Evolutionary conservation across 2,329 filamentous ascomycete genomes (phyloP), one percentile per base, ranked within the genome.

Genomic region (Coniochaeta pulveracea): DNA sequence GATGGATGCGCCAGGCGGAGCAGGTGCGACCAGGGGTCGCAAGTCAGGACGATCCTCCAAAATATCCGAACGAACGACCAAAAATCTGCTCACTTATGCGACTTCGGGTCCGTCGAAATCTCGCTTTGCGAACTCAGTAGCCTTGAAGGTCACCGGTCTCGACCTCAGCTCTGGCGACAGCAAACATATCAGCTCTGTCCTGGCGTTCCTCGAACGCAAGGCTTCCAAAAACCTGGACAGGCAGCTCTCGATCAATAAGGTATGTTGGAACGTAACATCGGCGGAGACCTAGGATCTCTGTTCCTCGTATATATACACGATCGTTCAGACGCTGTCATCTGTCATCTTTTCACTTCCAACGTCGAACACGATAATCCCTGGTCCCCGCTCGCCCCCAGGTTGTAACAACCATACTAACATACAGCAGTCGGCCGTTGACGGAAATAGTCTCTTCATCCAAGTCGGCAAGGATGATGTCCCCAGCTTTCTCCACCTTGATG

Each of bases 121-220:
- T 16, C 40, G 38, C 23, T 42, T 43, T 30, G 43, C 46, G 17
- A 50, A 57, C 35, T 49, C 49, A 21, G 52, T 53, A 17, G 52
- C 50, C 1, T 51, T 76, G 24, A 62, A 60, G 37, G 60, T 88
- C 15, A 60, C 63, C 41, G 81, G 81, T 17, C 64, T 84, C 47
- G 75, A 70, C 47, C 57, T 71, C 27, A 63, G 51, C 18, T 82
- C 85, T 42, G 51, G 67, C 19, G 80, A 81, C 35, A 77, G 80
- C 31, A 31, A 31, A 21, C 81, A 81, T 14, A 50, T 81, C 17
- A 66, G 68, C 38, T 70, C 73, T 38, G 62, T 85, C 19, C 54
- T 85, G 34, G 61, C 63, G 33, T 85, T 85, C 50, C 57, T 86
- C 41, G 78, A 85, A 57, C 73, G 76, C 47, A 85, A 85, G 54